phyloP scores from a whole-genome alignment of 2,329 filamentous ascomycete species.

The Sclerotinia minor region DNA sequence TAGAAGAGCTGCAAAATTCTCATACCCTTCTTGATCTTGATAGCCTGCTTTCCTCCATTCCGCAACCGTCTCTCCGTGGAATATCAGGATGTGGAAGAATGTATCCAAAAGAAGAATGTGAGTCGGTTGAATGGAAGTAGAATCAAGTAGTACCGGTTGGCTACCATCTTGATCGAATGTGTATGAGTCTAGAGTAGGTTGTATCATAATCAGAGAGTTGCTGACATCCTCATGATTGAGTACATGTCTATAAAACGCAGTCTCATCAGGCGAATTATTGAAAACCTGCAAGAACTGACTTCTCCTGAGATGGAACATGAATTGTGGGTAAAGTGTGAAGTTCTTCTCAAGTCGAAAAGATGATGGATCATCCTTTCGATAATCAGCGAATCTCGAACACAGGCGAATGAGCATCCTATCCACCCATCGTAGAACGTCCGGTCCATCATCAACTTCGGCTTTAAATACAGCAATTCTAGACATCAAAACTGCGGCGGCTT shows the following conservation, averaged over 20 bases:
- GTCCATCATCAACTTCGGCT: conserved; percentile 95
- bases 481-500: conserved; percentile 97
- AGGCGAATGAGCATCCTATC: conserved; percentile 97
- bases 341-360: conserved; percentile 98
- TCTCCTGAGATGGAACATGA: conserved; percentile 98
- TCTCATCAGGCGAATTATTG: conserved; percentile 99
- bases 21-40: conserved; percentile 96
- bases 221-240: conserved; percentile 96
- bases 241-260: conserved; percentile 97
- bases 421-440: conserved; percentile 97
- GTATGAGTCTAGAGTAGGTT: conserved; percentile 95
- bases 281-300: conserved; percentile 98
- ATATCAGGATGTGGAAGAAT: conserved; percentile 99
- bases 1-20: conserved; percentile 86
- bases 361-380: conserved; percentile 95
- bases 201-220: conserved; percentile 98
- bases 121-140: conserved; percentile 90
- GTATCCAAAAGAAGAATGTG: conserved; percentile 94
- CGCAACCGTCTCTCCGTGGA: conserved; percentile 96
- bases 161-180: conserved; percentile 94
- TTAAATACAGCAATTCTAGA: conserved; percentile 99
- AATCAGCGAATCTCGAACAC: conserved; percentile 95
- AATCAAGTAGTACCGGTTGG: conserved; percentile 91
- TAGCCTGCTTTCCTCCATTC: conserved; percentile 98
- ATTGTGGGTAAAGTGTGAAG: conserved; percentile 97